These are phyloP conservation scores for Penicillium antarcticum DNA, from an alignment of 495 filamentous ascomycete genomes.

Conservation along the genomic window DNA sequence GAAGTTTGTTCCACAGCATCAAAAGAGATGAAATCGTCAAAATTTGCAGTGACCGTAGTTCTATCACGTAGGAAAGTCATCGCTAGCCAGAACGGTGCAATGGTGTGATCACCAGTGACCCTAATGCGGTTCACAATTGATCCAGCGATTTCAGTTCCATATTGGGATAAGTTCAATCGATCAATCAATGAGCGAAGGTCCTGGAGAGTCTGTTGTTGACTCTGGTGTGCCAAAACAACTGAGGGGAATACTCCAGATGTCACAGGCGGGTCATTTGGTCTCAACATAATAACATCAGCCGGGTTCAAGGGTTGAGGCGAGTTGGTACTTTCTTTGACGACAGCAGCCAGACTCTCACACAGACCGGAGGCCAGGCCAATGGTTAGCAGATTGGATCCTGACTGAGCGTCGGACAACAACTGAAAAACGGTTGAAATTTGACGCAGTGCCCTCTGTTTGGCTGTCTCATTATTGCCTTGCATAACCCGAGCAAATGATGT, in stretches of 20 bases:
- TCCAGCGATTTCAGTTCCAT: slow-evolving; percentile 45
- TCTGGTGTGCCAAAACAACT: slow-evolving; percentile 60
- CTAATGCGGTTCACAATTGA: slow-evolving; percentile 58
- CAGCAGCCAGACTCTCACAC: slow-evolving; percentile 43
- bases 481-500: slow-evolving; percentile 76
- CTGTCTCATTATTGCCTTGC: slow-evolving; percentile 76
- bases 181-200: slow-evolving; percentile 47
- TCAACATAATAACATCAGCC: slow-evolving; percentile 15
- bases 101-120: slow-evolving; percentile 48
- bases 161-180: slow-evolving; percentile 38
- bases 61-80: slow-evolving; percentile 62
- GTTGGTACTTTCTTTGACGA: slow-evolving; percentile 28
- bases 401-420: slow-evolving; percentile 60
- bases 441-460: slow-evolving; percentile 67
- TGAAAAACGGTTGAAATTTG: slow-evolving; percentile 70
- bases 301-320: slow-evolving; percentile 26
- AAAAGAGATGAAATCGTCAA: slow-evolving; percentile 63
- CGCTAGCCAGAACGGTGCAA: slow-evolving; percentile 81
- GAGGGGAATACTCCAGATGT: slow-evolving; percentile 18
- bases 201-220: slow-evolving; percentile 57
- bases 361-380: slow-evolving; percentile 58
- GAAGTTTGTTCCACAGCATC: slow-evolving; percentile 34
- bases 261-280: slow-evolving; percentile 28
- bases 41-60: slow-evolving; percentile 39
- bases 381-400: slow-evolving; percentile 69